phyloP scores from a whole-genome alignment of 164 flowering plant species.

The Vitis labrusca region DNA sequence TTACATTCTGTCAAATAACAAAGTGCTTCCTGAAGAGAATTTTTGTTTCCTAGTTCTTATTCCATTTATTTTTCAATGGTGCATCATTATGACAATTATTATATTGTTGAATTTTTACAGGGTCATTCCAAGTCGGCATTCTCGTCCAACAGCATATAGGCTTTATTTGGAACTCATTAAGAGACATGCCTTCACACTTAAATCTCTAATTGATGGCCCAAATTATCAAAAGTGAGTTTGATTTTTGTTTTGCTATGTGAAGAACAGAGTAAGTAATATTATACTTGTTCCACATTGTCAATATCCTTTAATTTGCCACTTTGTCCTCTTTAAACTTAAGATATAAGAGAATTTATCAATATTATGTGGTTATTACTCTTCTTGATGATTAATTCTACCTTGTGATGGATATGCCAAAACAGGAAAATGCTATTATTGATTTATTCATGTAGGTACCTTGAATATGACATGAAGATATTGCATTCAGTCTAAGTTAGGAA shows the following conservation, averaged over 20 bases:
- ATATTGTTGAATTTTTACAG: conserved; percentile 27
- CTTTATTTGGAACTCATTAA: conserved; percentile 66
- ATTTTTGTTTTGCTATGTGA: background rate
- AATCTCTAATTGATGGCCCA: conserved; percentile 34
- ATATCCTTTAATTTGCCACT: no score
- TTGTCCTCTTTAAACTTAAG: no score
- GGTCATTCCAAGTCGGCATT: conserved; percentile 47
- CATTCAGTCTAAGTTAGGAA: no score
- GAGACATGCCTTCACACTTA: conserved; percentile 40
- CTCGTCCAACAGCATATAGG: conserved; percentile 57
- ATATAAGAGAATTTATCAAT: no score
- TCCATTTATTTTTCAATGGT: background rate
- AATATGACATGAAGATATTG: no score
- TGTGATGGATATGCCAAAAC: no score
- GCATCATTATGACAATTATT: background rate
- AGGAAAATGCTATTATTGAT: no score
- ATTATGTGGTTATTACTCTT: no score
- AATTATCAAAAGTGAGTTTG: conserved; percentile 44
- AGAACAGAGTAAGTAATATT: background rate
- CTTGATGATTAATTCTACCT: no score
- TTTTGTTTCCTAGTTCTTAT: background rate
- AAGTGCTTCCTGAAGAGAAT: background rate
- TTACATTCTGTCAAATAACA: no score
- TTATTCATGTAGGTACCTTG: no score
- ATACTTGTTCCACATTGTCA: background rate